Percentiles rank a stretch among this genome's conserved stretches.
Conservation (phyloP, 192 early-diverging fungal species). For the Diversispora epigaea region DNA sequence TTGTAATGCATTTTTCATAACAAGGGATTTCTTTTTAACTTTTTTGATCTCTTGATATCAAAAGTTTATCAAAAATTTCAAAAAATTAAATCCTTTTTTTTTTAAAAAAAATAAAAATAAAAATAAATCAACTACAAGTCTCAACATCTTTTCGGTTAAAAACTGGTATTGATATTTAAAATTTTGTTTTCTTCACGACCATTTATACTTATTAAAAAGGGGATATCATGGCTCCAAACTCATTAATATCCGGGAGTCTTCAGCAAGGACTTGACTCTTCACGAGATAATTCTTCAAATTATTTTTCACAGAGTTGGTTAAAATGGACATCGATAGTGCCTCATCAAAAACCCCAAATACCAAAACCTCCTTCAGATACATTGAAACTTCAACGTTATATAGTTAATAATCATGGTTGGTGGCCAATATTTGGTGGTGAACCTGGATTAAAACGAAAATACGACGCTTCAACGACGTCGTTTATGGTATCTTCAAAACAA, state of each 20-base stretch:
- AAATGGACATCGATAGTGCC: conserved; percentile 23
- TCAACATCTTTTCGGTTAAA: no score
- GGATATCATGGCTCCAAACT: neutral
- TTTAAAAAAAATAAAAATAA: no score
- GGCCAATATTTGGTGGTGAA: conserved; percentile 33
- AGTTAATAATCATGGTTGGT: conserved; percentile 30
- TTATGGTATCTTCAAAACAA: neutral
- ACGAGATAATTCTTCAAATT: neutral
- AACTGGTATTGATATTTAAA: no score
- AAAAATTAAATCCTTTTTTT: no score
- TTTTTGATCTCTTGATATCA: no score
- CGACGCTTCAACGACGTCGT: neutral
- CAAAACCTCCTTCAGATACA: neutral
- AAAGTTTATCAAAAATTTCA: no score
- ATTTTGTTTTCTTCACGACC: no score
- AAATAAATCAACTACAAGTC: no score
- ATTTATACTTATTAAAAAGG: no score
- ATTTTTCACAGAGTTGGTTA: conserved; percentile 25
- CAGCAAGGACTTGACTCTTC: neutral
- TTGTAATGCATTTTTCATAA: no score
- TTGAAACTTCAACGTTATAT: conserved; percentile 30
- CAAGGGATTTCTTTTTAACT: no score
- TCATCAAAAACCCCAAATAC: conserved; percentile 19
- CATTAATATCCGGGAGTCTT: neutral
- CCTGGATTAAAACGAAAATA: conserved; percentile 24